A percentile compares a stretch with the other conserved stretches of the same genome.
Conservation (phyloP, 495 filamentous ascomycete species). For the Penicillium daleae region DNA sequence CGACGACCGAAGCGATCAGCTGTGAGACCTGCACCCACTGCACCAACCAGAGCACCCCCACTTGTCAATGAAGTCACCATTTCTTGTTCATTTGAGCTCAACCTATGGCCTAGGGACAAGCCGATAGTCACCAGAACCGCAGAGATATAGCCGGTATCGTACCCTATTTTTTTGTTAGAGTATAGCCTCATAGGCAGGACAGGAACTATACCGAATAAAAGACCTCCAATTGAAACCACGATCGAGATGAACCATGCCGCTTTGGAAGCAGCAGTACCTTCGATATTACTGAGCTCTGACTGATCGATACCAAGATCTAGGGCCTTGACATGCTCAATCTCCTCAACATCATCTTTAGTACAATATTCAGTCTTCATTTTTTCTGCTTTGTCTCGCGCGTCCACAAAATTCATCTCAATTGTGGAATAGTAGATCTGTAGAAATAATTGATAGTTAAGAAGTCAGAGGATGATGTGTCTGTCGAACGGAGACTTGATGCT, state of each 20-base stretch:
- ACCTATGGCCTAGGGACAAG: constrained; percentile 15
- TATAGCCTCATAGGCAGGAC: background rate
- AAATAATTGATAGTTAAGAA: background rate
- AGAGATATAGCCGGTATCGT: constrained; percentile 28
- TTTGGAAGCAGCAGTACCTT: constrained; percentile 21
- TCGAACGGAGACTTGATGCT: background rate
- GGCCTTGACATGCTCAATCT: constrained; percentile 18
- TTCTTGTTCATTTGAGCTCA: constrained; percentile 26
- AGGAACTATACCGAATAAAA: constrained; percentile 19
- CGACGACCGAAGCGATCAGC: constrained; percentile 56
- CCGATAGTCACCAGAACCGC: constrained; percentile 22
- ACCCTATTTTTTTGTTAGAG: constrained; percentile 9
- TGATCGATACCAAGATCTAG: constrained; percentile 2
- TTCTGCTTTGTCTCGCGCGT: background rate
- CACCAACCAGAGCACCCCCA: constrained; percentile 40
- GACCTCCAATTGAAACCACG: constrained; percentile 23
- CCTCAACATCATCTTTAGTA: constrained; percentile 14
- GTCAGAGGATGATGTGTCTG: background rate
- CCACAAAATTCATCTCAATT: constrained; percentile 7
- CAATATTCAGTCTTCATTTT: background rate
- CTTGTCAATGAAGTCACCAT: constrained; percentile 26
- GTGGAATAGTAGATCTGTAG: background rate
- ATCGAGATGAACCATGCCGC: constrained; percentile 24
- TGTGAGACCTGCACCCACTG: constrained; percentile 51
- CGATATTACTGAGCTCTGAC: constrained; percentile 18